Evolutionary conservation across 192 early-diverging fungal genomes (phyloP).

Genomic region (Dispira simplex): DNA sequence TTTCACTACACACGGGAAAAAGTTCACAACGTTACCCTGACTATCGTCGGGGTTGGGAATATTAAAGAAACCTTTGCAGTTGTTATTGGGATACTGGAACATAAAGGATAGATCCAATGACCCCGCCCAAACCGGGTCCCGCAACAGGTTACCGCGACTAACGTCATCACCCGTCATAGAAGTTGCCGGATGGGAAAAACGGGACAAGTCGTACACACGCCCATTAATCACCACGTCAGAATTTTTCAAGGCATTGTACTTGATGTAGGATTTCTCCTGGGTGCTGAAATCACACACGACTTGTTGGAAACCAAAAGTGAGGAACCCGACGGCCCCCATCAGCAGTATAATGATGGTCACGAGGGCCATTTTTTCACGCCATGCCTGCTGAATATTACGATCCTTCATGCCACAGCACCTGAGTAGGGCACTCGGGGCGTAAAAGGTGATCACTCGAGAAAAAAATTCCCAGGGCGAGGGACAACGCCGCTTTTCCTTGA

Average conservation of each 20-base stretch:
- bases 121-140: constrained; percentile 36
- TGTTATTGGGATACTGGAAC: constrained; percentile 58
- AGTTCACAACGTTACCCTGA: constrained; percentile 29
- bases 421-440: constrained; percentile 33
- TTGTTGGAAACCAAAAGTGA: constrained; percentile 71
- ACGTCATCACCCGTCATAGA: constrained; percentile 22
- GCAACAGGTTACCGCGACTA: constrained; percentile 30
- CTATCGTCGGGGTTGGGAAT: constrained; percentile 12
- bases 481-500: constrained; percentile 19
- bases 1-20: constrained; percentile 61
- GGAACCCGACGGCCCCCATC: constrained; percentile 59
- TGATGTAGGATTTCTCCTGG: constrained; percentile 18
- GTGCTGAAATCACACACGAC: constrained; percentile 38
- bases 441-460: constrained; percentile 37
- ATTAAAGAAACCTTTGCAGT: constrained; percentile 43
- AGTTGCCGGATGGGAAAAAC: constrained; percentile 34
- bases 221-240: constrained; percentile 45
- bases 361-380: constrained; percentile 85
- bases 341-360: constrained; percentile 61
- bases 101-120: constrained; percentile 58
- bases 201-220: constrained; percentile 39
- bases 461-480: constrained; percentile 30
- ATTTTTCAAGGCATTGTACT: constrained; percentile 33
- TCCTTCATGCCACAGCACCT: constrained; percentile 40
- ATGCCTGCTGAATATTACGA: constrained; percentile 50